Conservation (phyloP, 768 basidiomycete species). For the Termitomyces sp. region DNA sequence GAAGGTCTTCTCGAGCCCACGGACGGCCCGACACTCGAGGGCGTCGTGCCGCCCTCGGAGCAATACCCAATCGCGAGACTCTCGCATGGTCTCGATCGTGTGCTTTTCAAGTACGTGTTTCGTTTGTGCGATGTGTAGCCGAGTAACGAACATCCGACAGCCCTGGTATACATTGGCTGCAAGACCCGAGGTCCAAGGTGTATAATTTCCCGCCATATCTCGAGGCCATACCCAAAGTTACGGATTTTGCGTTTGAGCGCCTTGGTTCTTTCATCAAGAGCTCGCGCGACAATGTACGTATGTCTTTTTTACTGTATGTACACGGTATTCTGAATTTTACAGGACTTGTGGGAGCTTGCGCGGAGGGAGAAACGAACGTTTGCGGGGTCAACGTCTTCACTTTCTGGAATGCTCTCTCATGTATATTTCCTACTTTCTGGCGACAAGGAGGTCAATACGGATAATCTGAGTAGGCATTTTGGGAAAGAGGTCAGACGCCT, state of each 20-base stretch:
- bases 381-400: conserved; percentile 85
- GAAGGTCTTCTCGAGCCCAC: conserved; percentile 28
- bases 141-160: conserved; percentile 30
- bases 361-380: conserved; percentile 53
- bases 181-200: conserved; percentile 78
- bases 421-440: conserved; percentile 85
- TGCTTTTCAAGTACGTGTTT: conserved; percentile 36
- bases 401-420: conserved; percentile 79
- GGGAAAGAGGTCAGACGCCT: conserved; percentile 41
- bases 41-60: conserved; percentile 34
- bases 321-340: too few relatives aligned
- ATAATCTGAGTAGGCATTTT: conserved; percentile 57
- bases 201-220: conserved; percentile 80
- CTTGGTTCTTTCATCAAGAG: conserved; percentile 70
- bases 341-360: conserved; percentile 68
- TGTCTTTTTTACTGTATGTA: too few relatives aligned
- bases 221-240: conserved; percentile 67
- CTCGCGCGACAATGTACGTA: conserved; percentile 67
- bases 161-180: conserved; percentile 84
- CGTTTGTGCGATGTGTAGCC: too few relatives aligned
- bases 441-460: conserved; percentile 58
- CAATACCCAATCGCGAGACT: conserved; percentile 58
- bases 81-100: conserved; percentile 61
- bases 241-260: conserved; percentile 82
- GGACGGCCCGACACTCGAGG: conserved; percentile 17